Evolutionary conservation across 1,284 basidiomycete genomes (phyloP), one percentile per base, ranked within the genome.

Genomic region (Coriolopsis trogii): DNA sequence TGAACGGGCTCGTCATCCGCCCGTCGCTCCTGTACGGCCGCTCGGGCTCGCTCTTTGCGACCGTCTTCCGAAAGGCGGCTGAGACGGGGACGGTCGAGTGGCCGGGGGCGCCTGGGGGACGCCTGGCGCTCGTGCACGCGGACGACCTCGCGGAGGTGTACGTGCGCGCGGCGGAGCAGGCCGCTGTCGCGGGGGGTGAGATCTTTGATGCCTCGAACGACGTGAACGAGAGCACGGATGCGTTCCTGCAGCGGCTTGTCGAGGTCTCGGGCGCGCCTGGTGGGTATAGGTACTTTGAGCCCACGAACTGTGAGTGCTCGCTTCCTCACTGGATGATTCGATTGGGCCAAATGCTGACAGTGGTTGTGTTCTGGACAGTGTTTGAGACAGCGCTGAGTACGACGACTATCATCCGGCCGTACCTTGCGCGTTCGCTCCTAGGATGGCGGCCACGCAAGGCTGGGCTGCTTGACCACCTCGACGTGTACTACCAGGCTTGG

Each of bases 91-190:
- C 69, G 45, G 71, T 77, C 1, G 56, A 56, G 2, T 77, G 72
- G 70, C 71, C 68, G 26, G 78, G 76, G 1, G 63, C 61, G 9
- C 68, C 72, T 1, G 76, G 77, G 2, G 75, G 72, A 0, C 63
- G 79, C 8, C 68, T 70, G 13, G 59, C 73, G n/a, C 56, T 73
- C 6, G 67, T 82, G 26, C 81, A 83, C 62, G 62, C 64, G 33
- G 80, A 82, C 58, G 81, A 82, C 63, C 64, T 80, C 23, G 80
- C 77, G 6, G 77, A 79, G 43, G 57, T 79, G 28, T 80, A 75
- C 56, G 40, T 79, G 15, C 64, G 72, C 1, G 71, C 70, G 2
- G 73, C 72, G 6, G 80, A 82, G 65, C 66, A 71, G 60, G 72
- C 67, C 7, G 60, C 67, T 4, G 46, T 76, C 3, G 59, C 73